These are phyloP conservation scores for Arthrobotrys entomopaga DNA, from an alignment of 2,329 filamentous ascomycete species.

Conservation along the genomic window DNA sequence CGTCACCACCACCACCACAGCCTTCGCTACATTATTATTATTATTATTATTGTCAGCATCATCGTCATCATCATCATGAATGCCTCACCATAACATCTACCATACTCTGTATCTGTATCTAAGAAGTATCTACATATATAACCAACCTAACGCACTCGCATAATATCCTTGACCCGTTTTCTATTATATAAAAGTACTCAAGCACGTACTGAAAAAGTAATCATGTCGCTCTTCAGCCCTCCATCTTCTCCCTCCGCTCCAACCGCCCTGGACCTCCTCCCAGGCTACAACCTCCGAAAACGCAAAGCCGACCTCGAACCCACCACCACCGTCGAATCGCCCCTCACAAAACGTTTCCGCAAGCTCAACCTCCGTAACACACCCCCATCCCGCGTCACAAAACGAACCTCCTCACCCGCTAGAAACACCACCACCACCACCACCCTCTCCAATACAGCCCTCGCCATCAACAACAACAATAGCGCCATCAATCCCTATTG, in stretches of 20 bases:
- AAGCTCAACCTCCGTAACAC: conserved; percentile 65
- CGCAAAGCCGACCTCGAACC: conserved; percentile 53
- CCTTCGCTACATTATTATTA: too few relatives aligned
- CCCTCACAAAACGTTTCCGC: conserved; percentile 65
- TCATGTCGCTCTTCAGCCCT: conserved; percentile 42
- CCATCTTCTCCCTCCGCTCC: conserved; percentile 23
- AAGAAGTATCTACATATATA: too few relatives aligned
- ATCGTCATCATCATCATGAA: too few relatives aligned
- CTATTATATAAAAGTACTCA: too few relatives aligned
- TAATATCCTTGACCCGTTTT: too few relatives aligned
- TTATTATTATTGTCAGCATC: too few relatives aligned
- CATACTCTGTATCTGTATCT: too few relatives aligned
- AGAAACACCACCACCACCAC: conserved; percentile 55
- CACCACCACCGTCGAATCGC: conserved; percentile 59
- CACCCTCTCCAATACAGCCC: conserved; percentile 65
- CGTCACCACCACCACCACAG: not conserved
- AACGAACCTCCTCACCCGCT: conserved; percentile 51
- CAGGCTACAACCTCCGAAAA: conserved; percentile 50
- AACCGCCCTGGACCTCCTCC: conserved; percentile 8
- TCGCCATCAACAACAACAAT: conserved; percentile 38
- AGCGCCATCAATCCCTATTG: too few relatives aligned
- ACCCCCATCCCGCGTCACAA: conserved; percentile 51
- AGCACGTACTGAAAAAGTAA: not conserved
- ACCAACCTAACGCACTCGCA: too few relatives aligned
- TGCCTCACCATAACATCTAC: too few relatives aligned